A percentile compares a stretch with the other conserved stretches of the same genome.
These are phyloP conservation scores for Ceratobasidium theobromae DNA, from an alignment of 1,284 basidiomycete species.

Conservation along the genomic window DNA sequence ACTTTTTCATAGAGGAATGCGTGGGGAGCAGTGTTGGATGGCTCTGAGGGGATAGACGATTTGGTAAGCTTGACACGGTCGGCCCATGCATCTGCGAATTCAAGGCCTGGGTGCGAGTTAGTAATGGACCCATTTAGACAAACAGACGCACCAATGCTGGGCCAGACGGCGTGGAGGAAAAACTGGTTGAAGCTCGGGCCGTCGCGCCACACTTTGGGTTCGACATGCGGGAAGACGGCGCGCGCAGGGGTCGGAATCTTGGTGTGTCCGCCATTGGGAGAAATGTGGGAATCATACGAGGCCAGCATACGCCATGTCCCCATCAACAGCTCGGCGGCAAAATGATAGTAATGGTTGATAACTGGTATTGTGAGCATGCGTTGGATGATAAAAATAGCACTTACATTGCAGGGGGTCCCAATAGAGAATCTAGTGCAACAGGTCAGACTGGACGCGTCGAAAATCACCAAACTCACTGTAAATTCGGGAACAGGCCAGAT, in stretches of 20 bases:
- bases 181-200: constrained; percentile 31
- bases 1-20: constrained; percentile 32
- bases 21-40: not conserved
- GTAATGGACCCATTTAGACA: not conserved
- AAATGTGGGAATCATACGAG: constrained; percentile 29
- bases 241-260: constrained; percentile 29
- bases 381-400: not conserved
- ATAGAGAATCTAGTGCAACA: constrained; percentile 11
- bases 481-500: constrained; percentile 32
- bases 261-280: constrained; percentile 16
- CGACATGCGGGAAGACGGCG: constrained; percentile 27
- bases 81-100: constrained; percentile 32
- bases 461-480: constrained; percentile 14
- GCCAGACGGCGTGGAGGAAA: constrained; percentile 32
- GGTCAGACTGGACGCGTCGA: not conserved
- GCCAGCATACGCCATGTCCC: constrained; percentile 28
- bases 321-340: constrained; percentile 29
- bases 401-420: constrained; percentile 27
- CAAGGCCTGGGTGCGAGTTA: constrained; percentile 12
- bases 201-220: constrained; percentile 28
- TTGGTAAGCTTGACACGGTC: constrained; percentile 29
- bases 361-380: not conserved
- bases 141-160: constrained; percentile 4
- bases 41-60: not conserved
- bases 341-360: constrained; percentile 35